phyloP scores from a whole-genome alignment of 371 early-diverging fungal genomes.

The Nematocida parisii region DNA sequence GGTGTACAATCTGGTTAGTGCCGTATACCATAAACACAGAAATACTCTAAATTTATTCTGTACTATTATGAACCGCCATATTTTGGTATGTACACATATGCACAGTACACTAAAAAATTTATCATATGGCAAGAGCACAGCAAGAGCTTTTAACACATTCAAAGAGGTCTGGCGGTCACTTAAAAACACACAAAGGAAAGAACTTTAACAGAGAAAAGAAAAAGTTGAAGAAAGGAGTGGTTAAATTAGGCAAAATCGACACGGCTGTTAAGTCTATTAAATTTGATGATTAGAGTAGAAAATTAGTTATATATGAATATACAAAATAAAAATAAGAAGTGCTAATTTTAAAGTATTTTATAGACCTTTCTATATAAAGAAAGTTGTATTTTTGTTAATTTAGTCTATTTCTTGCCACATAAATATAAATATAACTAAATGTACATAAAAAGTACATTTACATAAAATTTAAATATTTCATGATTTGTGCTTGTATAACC shows the following conservation, averaged over 20 bases:
- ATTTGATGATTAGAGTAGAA: constrained; percentile 39
- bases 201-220: constrained; percentile 54
- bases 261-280: constrained; percentile 53
- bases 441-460: too few relatives aligned
- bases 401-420: too few relatives aligned
- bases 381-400: neutral
- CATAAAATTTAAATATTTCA: too few relatives aligned
- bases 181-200: constrained; percentile 59
- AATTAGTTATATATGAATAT: neutral
- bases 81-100: too few relatives aligned
- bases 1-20: too few relatives aligned
- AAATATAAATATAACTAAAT: too few relatives aligned
- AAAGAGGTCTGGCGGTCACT: constrained; percentile 43
- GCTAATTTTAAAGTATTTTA: neutral
- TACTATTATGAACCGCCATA: too few relatives aligned
- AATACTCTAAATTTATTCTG: too few relatives aligned
- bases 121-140: constrained; percentile 2
- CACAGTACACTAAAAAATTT: constrained; percentile 7
- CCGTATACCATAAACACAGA: too few relatives aligned
- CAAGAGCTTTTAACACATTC: constrained; percentile 36
- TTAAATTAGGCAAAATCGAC: constrained; percentile 47
- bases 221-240: constrained; percentile 46
- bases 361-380: neutral
- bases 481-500: too few relatives aligned
- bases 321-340: neutral